Percentiles rank a stretch among this genome's conserved stretches.
phyloP scores from a whole-genome alignment of 768 basidiomycete genomes.

The Calocybe indica region DNA sequence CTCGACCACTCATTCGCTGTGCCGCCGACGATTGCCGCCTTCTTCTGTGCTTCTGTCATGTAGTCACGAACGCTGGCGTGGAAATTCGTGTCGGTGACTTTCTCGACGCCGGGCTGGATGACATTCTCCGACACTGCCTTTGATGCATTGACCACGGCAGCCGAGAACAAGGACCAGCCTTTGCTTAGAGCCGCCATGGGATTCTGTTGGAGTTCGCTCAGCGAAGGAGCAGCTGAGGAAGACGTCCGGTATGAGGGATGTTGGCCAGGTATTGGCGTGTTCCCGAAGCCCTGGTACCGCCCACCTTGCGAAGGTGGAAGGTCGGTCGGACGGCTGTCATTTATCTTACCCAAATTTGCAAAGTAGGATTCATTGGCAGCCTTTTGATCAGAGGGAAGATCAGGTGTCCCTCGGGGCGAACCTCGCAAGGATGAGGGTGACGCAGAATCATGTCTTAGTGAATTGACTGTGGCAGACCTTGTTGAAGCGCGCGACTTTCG shows the following conservation, averaged over 20 bases:
- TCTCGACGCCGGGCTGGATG: conserved; percentile 85
- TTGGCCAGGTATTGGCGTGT: conserved; percentile 58
- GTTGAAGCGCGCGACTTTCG: conserved; percentile 79
- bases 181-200: conserved; percentile 83
- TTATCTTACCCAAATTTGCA: conserved; percentile 73
- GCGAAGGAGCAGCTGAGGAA: conserved; percentile 71
- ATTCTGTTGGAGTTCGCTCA: conserved; percentile 81
- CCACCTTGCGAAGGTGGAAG: conserved; percentile 93
- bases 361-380: conserved; percentile 86
- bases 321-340: conserved; percentile 69
- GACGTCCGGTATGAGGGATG: conserved; percentile 71
- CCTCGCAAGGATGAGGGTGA: conserved; percentile 50
- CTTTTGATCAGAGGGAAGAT: conserved; percentile 51
- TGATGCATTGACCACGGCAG: conserved; percentile 75
- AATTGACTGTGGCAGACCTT: conserved; percentile 41
- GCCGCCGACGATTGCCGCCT: conserved; percentile 54
- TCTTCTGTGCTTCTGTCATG: conserved; percentile 60
- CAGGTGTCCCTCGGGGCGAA: conserved; percentile 39
- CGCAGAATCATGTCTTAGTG: conserved; percentile 48
- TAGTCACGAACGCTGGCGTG: conserved; percentile 72
- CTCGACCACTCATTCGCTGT: conserved; percentile 76
- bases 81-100: conserved; percentile 73
- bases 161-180: conserved; percentile 94
- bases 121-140: conserved; percentile 79
- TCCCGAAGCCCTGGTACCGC: conserved; percentile 90